Evolutionary conservation across 139 green algal species (phyloP).

Genomic region (Coccomyxa sp.): DNA sequence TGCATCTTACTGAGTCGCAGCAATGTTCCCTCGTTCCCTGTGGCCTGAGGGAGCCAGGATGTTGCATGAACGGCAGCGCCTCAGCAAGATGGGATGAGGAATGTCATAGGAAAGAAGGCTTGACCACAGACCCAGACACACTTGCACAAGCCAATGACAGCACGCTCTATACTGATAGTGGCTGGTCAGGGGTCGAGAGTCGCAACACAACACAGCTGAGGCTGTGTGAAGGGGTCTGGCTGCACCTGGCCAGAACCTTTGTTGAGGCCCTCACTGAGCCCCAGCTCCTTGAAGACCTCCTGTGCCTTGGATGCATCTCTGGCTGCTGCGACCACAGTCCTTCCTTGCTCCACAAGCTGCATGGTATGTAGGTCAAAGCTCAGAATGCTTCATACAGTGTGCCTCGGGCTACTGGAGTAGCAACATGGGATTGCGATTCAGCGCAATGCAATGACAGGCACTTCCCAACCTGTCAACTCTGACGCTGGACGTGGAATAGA

Average conservation of each 20-base stretch:
- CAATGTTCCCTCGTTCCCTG: no score
- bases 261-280: slow-evolving; percentile 37
- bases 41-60: no score
- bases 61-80: no score
- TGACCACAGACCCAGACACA: not conserved
- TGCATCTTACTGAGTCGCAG: no score
- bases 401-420: no score
- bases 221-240: not conserved
- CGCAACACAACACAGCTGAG: not conserved
- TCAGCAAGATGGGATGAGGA: not conserved
- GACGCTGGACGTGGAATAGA: not conserved
- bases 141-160: no score
- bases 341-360: slow-evolving; percentile 54
- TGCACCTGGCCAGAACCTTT: slow-evolving; percentile 1
- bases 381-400: no score
- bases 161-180: no score
- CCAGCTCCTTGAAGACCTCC: slow-evolving; percentile 34
- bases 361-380: no score
- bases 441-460: not conserved
- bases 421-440: no score
- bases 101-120: not conserved
- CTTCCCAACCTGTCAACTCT: not conserved
- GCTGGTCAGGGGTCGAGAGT: not conserved
- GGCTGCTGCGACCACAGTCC: slow-evolving; percentile 69
- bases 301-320: slow-evolving; percentile 41